Base-by-base conservation (phyloP, 352 stramenopile genomes). In the Phytophthora pinifolia region DNA sequence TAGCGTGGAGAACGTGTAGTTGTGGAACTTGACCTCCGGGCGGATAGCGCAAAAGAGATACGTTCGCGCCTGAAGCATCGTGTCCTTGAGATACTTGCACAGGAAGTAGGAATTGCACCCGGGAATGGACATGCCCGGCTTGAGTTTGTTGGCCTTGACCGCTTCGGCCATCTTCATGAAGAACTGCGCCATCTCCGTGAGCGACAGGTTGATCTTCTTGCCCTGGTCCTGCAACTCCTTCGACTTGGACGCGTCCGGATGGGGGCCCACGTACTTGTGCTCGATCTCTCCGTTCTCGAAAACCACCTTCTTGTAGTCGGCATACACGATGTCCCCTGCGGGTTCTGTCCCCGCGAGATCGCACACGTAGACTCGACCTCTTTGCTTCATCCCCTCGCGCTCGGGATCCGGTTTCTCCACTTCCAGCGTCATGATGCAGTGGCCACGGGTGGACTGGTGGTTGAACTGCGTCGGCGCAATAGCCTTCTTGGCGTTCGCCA, bases 111-210 rank as follows among this genome's bases (percentile, higher is more conserved):
- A 97, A 54, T 98, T 98, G 61, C 92, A 98, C 1, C 92, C 92
- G 0, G 92, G 92, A 44, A 98, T 98, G 4, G 82, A 96, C 56
- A 85, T 85, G 18, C 92, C 92, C 0, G 92, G 88, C 65, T 98
- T 98, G 38, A 98, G 85, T 46, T 96, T 98, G 74, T 98, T 98
- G 46, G 89, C 86, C 35, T 96, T 94, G 37, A 97, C 84, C 38
- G 89, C 89, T 45, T 98, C 92, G 20, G 92, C 92, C 92, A 98
- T 98, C 62, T 98, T 98, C 88, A 98, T 97, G 74, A 98, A 98
- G 65, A 98, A 98, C 63, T 98, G 91, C 12, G 92, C 84, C 92
- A 98, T 98, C 74, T 98, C 92, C 9, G 90, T 97, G 18, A 98
- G 72, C 20, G 89, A 97, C 47, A 98, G 55, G 52, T 98, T 98